A percentile compares a stretch with the other conserved stretches of the same genome.
phyloP scores from a whole-genome alignment of 1,284 basidiomycete genomes.

The Schizophyllum amplum region DNA sequence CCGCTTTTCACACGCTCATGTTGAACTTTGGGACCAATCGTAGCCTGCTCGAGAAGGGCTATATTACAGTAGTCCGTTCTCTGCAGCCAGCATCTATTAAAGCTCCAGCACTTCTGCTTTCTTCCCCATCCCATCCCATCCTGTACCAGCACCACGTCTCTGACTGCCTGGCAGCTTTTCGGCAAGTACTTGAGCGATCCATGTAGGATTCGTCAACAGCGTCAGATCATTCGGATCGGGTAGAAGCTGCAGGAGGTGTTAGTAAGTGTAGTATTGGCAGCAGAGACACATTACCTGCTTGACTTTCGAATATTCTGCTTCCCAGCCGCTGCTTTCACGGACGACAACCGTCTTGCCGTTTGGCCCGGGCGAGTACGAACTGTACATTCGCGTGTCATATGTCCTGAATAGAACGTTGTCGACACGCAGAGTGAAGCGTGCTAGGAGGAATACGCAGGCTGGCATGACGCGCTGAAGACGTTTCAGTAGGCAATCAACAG shows the following conservation, averaged over 20 bases:
- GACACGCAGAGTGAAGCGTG: slow-evolving; percentile 89
- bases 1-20: background rate
- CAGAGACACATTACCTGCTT: slow-evolving; percentile 46
- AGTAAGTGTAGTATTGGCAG: slow-evolving; percentile 1
- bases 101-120: slow-evolving; percentile 20
- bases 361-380: slow-evolving; percentile 55
- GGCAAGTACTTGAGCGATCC: slow-evolving; percentile 72
- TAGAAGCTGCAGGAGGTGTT: slow-evolving; percentile 46
- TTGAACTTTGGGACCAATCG: background rate
- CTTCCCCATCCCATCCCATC: slow-evolving; percentile 15
- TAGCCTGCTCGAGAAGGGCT: background rate
- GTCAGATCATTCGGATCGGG: slow-evolving; percentile 81
- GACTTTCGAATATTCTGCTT: slow-evolving; percentile 80
- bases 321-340: slow-evolving; percentile 83
- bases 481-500: background rate
- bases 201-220: slow-evolving; percentile 83
- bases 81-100: background rate
- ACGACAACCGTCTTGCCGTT: slow-evolving; percentile 52
- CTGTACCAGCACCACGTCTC: background rate
- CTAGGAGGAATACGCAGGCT: slow-evolving; percentile 87
- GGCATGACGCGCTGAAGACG: slow-evolving; percentile 87
- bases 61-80: background rate
- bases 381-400: slow-evolving; percentile 87
- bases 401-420: slow-evolving; percentile 92
- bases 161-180: slow-evolving; percentile 18